Evolutionary conservation across 2,329 filamentous ascomycete genomes (phyloP).

Genomic region (Penicillium occitanis): DNA sequence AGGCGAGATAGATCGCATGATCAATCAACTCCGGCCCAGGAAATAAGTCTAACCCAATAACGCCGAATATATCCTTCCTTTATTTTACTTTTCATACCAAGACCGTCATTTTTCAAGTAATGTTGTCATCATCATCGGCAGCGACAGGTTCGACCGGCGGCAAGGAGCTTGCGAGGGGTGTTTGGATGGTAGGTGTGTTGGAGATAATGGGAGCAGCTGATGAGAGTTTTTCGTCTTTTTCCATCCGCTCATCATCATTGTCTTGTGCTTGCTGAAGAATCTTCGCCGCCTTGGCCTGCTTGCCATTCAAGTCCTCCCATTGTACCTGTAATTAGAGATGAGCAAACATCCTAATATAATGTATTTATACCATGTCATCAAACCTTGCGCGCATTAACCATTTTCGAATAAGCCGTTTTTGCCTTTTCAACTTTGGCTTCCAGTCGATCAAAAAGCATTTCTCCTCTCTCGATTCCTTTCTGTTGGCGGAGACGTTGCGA

Average conservation of each 20-base stretch:
- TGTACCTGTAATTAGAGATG: conserved; percentile 30
- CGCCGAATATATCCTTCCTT: conserved; percentile 21
- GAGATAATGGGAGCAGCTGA: not conserved
- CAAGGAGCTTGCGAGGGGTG: conserved; percentile 23
- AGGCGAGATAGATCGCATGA: conserved; percentile 80
- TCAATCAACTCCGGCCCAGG: conserved; percentile 54
- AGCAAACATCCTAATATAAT: not conserved
- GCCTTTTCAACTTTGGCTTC: conserved; percentile 56
- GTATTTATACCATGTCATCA: not conserved
- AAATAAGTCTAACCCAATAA: conserved; percentile 34
- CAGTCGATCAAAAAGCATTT: conserved; percentile 54
- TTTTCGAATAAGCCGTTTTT: conserved; percentile 46
- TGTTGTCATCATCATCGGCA: conserved; percentile 44
- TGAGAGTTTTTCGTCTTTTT: conserved; percentile 29
- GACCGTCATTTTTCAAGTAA: conserved; percentile 37
- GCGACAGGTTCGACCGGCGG: conserved; percentile 29
- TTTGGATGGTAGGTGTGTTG: conserved; percentile 10
- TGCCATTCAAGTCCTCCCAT: conserved; percentile 46
- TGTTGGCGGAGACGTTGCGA: conserved; percentile 56
- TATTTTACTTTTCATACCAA: conserved; percentile 13
- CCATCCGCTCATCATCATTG: conserved; percentile 51
- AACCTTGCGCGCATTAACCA: conserved; percentile 46
- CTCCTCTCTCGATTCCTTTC: conserved; percentile 57
- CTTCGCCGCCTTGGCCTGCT: conserved; percentile 30
- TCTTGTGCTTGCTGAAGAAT: conserved; percentile 51